Base-by-base conservation (phyloP, 495 filamentous ascomycete species). In the Annulohypoxylon nitens region DNA sequence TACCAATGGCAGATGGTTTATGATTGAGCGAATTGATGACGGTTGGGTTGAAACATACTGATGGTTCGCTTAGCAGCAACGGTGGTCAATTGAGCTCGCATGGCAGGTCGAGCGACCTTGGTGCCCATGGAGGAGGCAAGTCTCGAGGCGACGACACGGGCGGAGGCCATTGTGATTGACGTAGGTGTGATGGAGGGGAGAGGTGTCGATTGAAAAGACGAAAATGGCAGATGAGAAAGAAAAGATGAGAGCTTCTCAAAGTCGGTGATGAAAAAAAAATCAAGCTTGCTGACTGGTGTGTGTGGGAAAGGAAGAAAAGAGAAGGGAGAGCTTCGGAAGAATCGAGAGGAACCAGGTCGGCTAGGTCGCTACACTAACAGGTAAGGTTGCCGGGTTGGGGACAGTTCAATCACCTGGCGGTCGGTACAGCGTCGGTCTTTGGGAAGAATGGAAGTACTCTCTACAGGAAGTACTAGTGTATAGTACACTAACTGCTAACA, bases 41-140 rank as follows among this genome's bases (percentile, higher is more conserved):
- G 25, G 37, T 14, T 34, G 39, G 33, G 37, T 30, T n/a, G 25
- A 39, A 48, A 83, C 84, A 74, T 83, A 88, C 86, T 84, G 85
- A 92, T 88, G 85, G 89, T 89, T 78, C 90, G 90, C 87, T 91
- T 91, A 83, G 88, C 84, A 80, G 85, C 87, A 80, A 84, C 79
- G 75, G 34, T 83, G 82, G 84, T 84, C 77, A 89, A 75, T 78
- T 86, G 85, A 80, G 86, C 81, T 76, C 89, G 89, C 76, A 87
- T 82, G 79, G 88, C 87, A 82, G 90, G 90, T 84, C 90, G 90
- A 79, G 90, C 90, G 82, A 88, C 89, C 89, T 90, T 91, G 79
- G 79, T 78, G 86, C 89, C 90, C 86, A 93, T 92, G 85, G 90
- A 87, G 83, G 90, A 84, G 74, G 87, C 85, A 76, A 87, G 84